Conservation (phyloP, 257 asterid genomes). For the Verbena officinalis region DNA sequence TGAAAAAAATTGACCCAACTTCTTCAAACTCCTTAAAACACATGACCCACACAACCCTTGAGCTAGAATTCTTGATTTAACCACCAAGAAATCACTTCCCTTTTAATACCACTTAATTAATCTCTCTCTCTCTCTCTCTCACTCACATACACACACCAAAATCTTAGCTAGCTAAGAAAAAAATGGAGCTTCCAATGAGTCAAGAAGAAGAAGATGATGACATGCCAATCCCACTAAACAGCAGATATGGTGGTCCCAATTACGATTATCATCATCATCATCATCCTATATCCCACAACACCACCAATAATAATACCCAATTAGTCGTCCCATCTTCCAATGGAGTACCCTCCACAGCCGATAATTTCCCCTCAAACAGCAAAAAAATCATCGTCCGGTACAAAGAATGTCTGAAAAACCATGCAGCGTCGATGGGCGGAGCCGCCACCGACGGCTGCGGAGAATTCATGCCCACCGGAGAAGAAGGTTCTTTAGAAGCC, state of each 20-base stretch:
- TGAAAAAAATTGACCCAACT: no score
- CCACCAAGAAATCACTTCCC: no score
- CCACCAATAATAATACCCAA: slow-evolving; percentile 8
- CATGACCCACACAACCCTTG: no score
- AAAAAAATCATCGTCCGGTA: slow-evolving; percentile 47
- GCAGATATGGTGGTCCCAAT: slow-evolving; percentile 42
- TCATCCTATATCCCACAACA: slow-evolving; percentile 31
- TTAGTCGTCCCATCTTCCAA: slow-evolving; percentile 31
- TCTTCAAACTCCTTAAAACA: no score
- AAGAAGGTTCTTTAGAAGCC: slow-evolving; percentile 54
- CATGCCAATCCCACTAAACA: slow-evolving; percentile 57
- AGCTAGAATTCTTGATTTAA: no score
- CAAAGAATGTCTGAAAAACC: slow-evolving; percentile 66
- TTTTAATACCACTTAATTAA: no score
- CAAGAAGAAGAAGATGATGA: slow-evolving; percentile 25
- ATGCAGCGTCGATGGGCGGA: slow-evolving; percentile 74
- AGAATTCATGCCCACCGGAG: slow-evolving; percentile 70
- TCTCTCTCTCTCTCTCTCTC: slow-evolving; percentile 27
- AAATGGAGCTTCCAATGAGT: slow-evolving; percentile 49
- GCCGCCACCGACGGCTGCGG: slow-evolving; percentile 70
- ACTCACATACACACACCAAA: background rate
- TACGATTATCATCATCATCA: slow-evolving; percentile 40
- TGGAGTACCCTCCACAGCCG: slow-evolving; percentile 7
- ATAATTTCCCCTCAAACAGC: slow-evolving; percentile 22
- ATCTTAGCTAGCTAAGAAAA: no score